Conservation (phyloP, 73 alveolate species). For the Symbiodinium natans region DNA sequence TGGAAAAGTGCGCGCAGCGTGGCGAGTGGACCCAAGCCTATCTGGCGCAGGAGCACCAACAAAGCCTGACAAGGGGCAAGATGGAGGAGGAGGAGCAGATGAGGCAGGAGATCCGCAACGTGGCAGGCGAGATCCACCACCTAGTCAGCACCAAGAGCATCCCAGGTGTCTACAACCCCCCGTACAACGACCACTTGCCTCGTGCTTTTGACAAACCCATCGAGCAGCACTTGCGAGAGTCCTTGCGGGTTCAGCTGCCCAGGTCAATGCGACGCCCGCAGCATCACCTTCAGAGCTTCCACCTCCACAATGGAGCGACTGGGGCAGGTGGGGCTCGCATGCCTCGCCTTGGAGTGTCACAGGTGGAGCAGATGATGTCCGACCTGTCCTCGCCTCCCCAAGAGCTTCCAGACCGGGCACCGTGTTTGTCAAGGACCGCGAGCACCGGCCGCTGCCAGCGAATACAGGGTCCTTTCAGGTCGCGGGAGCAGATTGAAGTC, state of each 20-base stretch:
- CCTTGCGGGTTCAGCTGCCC: conserved; percentile 47
- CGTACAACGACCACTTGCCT: conserved; percentile 57
- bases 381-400: conserved; percentile 37
- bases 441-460: conserved; percentile 55
- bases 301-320: too few relatives aligned
- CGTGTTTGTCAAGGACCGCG: conserved; percentile 55
- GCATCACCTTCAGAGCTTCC: too few relatives aligned
- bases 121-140: conserved; percentile 65
- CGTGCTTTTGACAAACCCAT: conserved; percentile 72
- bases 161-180: conserved; percentile 75
- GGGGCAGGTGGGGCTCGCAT: neutral
- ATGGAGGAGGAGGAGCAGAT: conserved; percentile 57
- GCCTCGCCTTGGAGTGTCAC: too few relatives aligned
- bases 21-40: conserved; percentile 63
- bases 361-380: too few relatives aligned
- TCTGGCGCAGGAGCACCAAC: conserved; percentile 42
- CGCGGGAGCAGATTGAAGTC: conserved; percentile 54
- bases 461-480: conserved; percentile 66
- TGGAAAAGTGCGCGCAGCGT: conserved; percentile 45
- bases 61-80: neutral
- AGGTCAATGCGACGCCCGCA: conserved; percentile 11
- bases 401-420: conserved; percentile 53
- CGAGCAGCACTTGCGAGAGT: conserved; percentile 71
- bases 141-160: conserved; percentile 74
- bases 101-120: conserved; percentile 68